Evolutionary conservation across 352 stramenopile species (phyloP).

Genomic region (Aphanomyces invadans): DNA sequence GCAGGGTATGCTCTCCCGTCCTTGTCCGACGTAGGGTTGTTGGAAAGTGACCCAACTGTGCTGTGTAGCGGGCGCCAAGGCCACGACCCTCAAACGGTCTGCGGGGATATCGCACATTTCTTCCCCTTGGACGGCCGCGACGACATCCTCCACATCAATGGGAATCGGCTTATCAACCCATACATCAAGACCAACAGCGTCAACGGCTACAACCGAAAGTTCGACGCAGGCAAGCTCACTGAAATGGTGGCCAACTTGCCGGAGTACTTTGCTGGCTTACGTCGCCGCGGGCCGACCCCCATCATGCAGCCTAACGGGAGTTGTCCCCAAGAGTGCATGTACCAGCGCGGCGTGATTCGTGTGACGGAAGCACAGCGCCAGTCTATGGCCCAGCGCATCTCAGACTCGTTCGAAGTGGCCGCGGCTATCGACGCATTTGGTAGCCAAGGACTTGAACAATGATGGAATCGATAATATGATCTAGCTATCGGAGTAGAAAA

Average conservation of each 20-base stretch:
- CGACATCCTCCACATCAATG: conserved; percentile 33
- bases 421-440: neutral
- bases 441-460: too few species aligned
- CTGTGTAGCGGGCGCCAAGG: neutral
- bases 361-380: neutral
- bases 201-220: conserved; percentile 8
- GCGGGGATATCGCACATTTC: conserved; percentile 41
- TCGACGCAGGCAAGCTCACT: neutral
- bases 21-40: neutral
- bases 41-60: neutral
- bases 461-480: too few species aligned
- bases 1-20: conserved; percentile 1
- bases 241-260: conserved; percentile 5
- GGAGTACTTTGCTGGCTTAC: neutral
- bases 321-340: conserved; percentile 22
- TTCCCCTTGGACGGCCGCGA: conserved; percentile 29
- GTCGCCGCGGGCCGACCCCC: neutral
- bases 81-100: conserved; percentile 34
- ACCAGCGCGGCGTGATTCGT: neutral
- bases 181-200: conserved; percentile 21
- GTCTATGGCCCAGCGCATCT: conserved; percentile 4
- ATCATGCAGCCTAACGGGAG: conserved; percentile 17
- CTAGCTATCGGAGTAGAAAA: too few species aligned
- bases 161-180: conserved; percentile 44
- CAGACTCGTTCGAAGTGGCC: conserved; percentile 2